A percentile compares a stretch with the other conserved stretches of the same genome.
Evolutionary conservation across 1,139 yeast genomes (phyloP).

Genomic region (Geotrichum australiense): DNA sequence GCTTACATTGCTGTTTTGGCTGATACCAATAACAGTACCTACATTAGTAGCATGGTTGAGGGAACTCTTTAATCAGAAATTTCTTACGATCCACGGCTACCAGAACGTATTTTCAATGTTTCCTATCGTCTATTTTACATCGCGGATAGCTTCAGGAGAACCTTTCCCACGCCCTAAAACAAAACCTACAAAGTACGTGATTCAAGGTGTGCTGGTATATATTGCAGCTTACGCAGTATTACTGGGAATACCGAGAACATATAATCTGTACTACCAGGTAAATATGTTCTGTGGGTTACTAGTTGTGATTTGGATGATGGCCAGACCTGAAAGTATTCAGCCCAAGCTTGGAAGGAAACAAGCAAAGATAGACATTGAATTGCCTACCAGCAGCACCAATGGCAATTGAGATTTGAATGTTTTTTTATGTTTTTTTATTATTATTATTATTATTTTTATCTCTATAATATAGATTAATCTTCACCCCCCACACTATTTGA

Average conservation of each 20-base stretch:
- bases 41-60: conserved; percentile 33
- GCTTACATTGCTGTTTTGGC: conserved; percentile 30
- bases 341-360: too few species aligned
- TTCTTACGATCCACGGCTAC: conserved; percentile 28
- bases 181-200: conserved; percentile 20
- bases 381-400: too few species aligned
- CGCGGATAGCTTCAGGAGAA: conserved; percentile 25
- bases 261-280: conserved; percentile 32
- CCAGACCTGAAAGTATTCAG: too few species aligned
- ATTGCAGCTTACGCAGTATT: conserved; percentile 27
- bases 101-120: conserved; percentile 30
- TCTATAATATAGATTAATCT: too few species aligned
- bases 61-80: conserved; percentile 29
- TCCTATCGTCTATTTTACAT: conserved; percentile 31
- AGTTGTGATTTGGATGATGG: conserved; percentile 6
- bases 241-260: conserved; percentile 33
- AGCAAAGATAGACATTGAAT: too few species aligned
- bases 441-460: too few species aligned
- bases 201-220: conserved; percentile 26
- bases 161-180: conserved; percentile 28
- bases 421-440: too few species aligned
- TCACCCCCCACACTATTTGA: too few species aligned
- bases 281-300: conserved; percentile 30
- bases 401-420: too few species aligned
- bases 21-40: conserved; percentile 32